Evolutionary conservation across 1,284 basidiomycete genomes (phyloP), one percentile per base, ranked within the genome.

Genomic region (Boletus sp.): DNA sequence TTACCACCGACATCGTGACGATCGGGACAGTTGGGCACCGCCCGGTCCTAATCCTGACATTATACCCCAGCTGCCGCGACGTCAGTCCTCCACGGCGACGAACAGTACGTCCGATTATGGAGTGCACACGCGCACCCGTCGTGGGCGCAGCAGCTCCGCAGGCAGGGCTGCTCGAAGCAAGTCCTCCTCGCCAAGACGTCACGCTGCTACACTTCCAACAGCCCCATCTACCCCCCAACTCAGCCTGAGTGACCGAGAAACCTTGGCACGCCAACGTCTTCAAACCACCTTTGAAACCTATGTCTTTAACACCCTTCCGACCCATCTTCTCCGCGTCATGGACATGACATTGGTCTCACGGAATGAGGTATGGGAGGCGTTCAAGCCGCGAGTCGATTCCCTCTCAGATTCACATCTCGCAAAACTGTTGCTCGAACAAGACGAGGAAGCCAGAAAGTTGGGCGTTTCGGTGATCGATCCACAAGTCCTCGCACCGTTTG

Each of bases 301-400:
- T 20, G 53, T 70, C 37, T 70, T 70, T 55, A 70, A 65, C 36
- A 58, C 65, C 22, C 56, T 67, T 20, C 64, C 64, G 4, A 68
- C 66, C 3, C 41, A 67, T 51, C 66, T 67, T 36, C 43, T 67
- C 22, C 64, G 67, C 35, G 36, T 63, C 27, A 39, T 57, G 1
- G 65, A 67, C 49, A 65, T 70, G 67, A 66, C 59, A 0, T 46
- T 67, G 8, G 47, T 68, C 18, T 45, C 65, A n/a, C 66, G 66
- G 13, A 62, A 37, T 7, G 67, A 67, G 36, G 39, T 70, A 33
- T 70, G 61, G 61, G 65, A 67, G 35, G 51, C 33, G 7, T 67
- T 68, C 49, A 62, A 60, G 44, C 61, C 66, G 4, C 65, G 67
- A 9, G 51, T 70, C 46, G 66, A 66, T 33, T 57, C 62, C 22